Base-by-base conservation (phyloP, 306 rosid species). In the Adenanthera pavonina region DNA sequence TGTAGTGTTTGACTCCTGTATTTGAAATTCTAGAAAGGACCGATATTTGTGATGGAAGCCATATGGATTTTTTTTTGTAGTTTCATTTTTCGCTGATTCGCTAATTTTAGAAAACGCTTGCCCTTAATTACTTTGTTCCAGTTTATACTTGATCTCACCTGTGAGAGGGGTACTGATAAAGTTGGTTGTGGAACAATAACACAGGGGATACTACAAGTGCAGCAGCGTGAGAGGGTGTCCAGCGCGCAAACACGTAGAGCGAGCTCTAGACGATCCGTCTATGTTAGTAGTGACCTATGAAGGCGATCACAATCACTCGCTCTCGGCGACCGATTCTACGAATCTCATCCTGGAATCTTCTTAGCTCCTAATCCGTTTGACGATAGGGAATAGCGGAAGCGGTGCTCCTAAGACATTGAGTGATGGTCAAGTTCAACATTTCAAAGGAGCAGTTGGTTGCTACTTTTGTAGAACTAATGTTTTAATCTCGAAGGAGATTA, bases 171-270 rank as follows among this genome's bases (percentile, higher is more conserved):
- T 34, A 35, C 48, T 72, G 40, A 8, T 41, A 76, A 46, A 56
- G 15, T 81, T 67, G 35, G 25, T 74, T 7, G 48, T 13, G 25
- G 68, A 70, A 73, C 20, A 9, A 40, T 19, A 56, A 80, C 88
- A 95, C 88, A 95, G 99, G 86, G 97, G 99, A 0, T 95, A 95
- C 85, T 95, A 95, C 86, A 95, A 95, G 97, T 95, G 99, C 83
- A 95, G 99, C 82, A 95, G 97, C 30, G 95, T 95, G 0, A 86
- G 99, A 86, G 99, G 99, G 0, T 95, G 99, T 76, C 99, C 99
- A 53, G 99, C 99, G 16, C 78, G 99, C 9, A 95, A 95, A 54
- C 99, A 95, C 54, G 99, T 95, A 65, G 99, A 95, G 75, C 69
- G 99, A 88, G 99, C 99, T 47, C 73, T 89, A 68, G 99, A 95